A percentile compares a stretch with the other conserved stretches of the same genome.
phyloP scores from a whole-genome alignment of 2,329 filamentous ascomycete species.

The Aspergillus ibericus region DNA sequence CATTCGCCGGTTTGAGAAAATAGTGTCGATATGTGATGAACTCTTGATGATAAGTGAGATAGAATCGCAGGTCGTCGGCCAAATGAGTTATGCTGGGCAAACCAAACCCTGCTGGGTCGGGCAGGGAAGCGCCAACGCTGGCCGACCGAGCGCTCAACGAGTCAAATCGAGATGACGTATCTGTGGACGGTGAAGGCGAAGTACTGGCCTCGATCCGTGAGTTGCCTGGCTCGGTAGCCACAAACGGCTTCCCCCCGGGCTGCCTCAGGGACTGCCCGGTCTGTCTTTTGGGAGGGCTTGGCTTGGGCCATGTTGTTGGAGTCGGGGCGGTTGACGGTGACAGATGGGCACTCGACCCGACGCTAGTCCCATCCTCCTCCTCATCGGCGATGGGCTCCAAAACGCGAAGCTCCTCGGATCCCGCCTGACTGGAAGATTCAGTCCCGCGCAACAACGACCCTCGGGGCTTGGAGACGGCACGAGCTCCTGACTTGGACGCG shows the following conservation, averaged over 20 bases:
- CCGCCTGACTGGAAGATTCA: constrained; percentile 54
- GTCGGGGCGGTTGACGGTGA: constrained; percentile 23
- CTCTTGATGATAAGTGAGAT: constrained; percentile 74
- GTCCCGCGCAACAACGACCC: constrained; percentile 45
- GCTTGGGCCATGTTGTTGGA: constrained; percentile 21
- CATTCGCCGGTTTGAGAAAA: constrained; percentile 68
- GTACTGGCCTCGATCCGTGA: constrained; percentile 42
- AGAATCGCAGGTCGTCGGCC: constrained; percentile 70
- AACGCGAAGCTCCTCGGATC: constrained; percentile 40
- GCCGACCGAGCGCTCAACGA: constrained; percentile 36
- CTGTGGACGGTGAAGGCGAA: constrained; percentile 56
- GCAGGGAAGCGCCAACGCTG: constrained; percentile 28
- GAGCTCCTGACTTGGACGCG: constrained; percentile 45
- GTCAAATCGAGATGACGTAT: constrained; percentile 43
- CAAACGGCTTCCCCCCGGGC: constrained; percentile 25
- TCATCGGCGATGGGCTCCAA: constrained; percentile 48
- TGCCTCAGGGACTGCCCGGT: constrained; percentile 33
- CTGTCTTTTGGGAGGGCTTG: constrained; percentile 27
- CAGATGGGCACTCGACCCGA: constrained; percentile 22
- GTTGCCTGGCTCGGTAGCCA: neutral
- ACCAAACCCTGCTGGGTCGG: constrained; percentile 23
- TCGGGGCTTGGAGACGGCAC: constrained; percentile 45
- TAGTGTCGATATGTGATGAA: constrained; percentile 83
- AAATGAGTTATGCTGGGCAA: constrained; percentile 28
- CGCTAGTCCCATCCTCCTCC: constrained; percentile 30